A percentile compares a stretch with the other conserved stretches of the same genome.
Evolutionary conservation across 805 yeast species (phyloP).

Genomic region (Cyberlindnera mississippiensis): DNA sequence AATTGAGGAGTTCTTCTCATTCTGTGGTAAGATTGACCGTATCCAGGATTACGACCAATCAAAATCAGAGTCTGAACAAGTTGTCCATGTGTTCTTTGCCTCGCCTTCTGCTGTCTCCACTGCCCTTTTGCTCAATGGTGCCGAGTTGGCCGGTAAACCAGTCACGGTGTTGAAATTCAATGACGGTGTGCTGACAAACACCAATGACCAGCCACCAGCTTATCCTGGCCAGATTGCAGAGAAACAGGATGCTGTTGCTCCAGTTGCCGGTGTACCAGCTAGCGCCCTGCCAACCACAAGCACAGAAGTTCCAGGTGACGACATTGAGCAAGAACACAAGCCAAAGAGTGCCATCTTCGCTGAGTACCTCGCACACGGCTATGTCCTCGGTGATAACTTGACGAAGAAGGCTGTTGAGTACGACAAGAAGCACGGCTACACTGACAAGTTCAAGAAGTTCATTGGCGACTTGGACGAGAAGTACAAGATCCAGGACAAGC

Average conservation of each 20-base stretch:
- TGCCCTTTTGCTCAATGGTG: conserved; percentile 67
- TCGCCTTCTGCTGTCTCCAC: conserved; percentile 61
- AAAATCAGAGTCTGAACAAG: conserved; percentile 12
- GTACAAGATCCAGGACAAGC: conserved; percentile 49
- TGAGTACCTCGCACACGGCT: conserved; percentile 72
- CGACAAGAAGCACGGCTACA: conserved; percentile 62
- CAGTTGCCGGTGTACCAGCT: conserved; percentile 9
- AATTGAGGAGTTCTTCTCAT: conserved; percentile 63
- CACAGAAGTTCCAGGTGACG: conserved; percentile 27
- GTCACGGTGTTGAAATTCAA: conserved; percentile 40
- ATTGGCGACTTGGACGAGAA: conserved; percentile 51
- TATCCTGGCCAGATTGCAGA: conserved; percentile 8
- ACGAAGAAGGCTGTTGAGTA: conserved; percentile 57
- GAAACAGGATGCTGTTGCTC: conserved; percentile 7
- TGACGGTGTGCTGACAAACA: conserved; percentile 20
- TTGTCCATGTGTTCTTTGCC: conserved; percentile 47
- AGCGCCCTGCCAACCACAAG: neutral
- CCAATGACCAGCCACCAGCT: conserved; percentile 4
- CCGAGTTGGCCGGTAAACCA: conserved; percentile 59
- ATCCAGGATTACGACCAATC: conserved; percentile 17
- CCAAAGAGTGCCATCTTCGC: conserved; percentile 75
- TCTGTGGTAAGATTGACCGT: conserved; percentile 56
- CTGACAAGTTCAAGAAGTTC: conserved; percentile 53
- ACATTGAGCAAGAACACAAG: conserved; percentile 69
- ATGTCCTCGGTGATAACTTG: conserved; percentile 57